These are phyloP conservation scores for Backusella morwellensis DNA, from an alignment of 192 early-diverging fungal genomes.

Conservation along the genomic window DNA sequence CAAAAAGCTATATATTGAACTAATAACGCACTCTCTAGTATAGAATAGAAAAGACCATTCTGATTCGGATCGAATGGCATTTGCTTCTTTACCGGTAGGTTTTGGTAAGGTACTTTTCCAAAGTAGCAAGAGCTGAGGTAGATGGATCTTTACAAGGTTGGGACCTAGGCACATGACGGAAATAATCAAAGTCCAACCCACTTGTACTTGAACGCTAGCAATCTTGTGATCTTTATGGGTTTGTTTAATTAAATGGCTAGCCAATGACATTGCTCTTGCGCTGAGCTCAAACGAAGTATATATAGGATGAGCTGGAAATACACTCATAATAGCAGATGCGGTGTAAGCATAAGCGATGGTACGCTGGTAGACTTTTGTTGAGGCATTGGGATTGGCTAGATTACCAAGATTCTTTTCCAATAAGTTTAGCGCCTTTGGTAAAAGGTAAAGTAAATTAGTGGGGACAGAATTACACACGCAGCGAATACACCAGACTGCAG, in stretches of 20 bases:
- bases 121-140: constrained; percentile 70
- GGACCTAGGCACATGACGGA: constrained; percentile 77
- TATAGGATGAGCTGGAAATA: constrained; percentile 61
- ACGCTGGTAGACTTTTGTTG: constrained; percentile 42
- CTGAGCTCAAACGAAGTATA: constrained; percentile 76
- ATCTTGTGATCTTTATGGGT: constrained; percentile 59
- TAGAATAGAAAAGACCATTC: constrained; percentile 65
- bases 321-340: constrained; percentile 66
- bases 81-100: constrained; percentile 61
- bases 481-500: constrained; percentile 68
- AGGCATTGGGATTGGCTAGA: constrained; percentile 49
- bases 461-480: constrained; percentile 68
- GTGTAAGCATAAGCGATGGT: constrained; percentile 64
- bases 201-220: constrained; percentile 61
- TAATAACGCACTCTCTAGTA: constrained; percentile 62
- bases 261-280: constrained; percentile 75
- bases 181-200: constrained; percentile 79
- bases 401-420: constrained; percentile 71
- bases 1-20: constrained; percentile 71
- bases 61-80: constrained; percentile 49
- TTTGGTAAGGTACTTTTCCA: constrained; percentile 85
- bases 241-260: constrained; percentile 70
- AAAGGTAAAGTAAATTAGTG: constrained; percentile 56
- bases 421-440: constrained; percentile 62
- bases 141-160: constrained; percentile 76